These are phyloP conservation scores for Globisporangium paddicum DNA, from an alignment of 352 stramenopile genomes.

Conservation along the genomic window DNA sequence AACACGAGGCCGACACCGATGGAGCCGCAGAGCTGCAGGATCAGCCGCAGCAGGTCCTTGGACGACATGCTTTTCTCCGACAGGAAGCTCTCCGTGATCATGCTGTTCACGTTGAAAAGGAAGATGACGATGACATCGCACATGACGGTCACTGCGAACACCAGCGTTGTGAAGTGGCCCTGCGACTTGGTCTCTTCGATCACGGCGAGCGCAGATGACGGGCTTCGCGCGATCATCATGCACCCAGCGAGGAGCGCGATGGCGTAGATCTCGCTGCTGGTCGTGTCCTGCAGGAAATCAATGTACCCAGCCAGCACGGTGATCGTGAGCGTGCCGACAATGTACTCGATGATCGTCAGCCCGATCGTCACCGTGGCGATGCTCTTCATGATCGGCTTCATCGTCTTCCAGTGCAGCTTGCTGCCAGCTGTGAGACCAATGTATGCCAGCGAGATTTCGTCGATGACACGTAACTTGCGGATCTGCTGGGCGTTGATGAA, in stretches of 20 bases:
- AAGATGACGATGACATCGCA: constrained; percentile 69
- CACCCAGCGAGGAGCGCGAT: constrained; percentile 59
- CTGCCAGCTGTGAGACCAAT: constrained; percentile 57
- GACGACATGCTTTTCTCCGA: constrained; percentile 45
- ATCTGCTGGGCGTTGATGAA: constrained; percentile 42
- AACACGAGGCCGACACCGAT: constrained; percentile 42
- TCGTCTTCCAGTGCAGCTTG: constrained; percentile 61
- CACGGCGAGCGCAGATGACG: constrained; percentile 58
- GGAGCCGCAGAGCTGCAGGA: constrained; percentile 45
- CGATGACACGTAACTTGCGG: constrained; percentile 46
- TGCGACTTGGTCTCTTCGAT: constrained; percentile 64
- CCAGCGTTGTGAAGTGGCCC: constrained; percentile 62
- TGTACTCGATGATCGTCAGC: constrained; percentile 54
- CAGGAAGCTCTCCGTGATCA: constrained; percentile 61
- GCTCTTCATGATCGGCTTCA: constrained; percentile 57
- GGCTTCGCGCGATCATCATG: constrained; percentile 70
- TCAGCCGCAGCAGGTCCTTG: constrained; percentile 18
- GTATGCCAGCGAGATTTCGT: constrained; percentile 63
- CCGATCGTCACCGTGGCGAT: constrained; percentile 47
- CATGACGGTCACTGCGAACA: constrained; percentile 67
- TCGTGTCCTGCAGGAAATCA: constrained; percentile 59
- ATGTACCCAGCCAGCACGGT: constrained; percentile 52
- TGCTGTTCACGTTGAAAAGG: constrained; percentile 70
- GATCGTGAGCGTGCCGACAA: constrained; percentile 60
- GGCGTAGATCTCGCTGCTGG: constrained; percentile 47